Evolutionary conservation across 192 early-diverging fungal genomes (phyloP), one percentile per base, ranked within the genome.

Genomic region (Haplosporangium gracile): DNA sequence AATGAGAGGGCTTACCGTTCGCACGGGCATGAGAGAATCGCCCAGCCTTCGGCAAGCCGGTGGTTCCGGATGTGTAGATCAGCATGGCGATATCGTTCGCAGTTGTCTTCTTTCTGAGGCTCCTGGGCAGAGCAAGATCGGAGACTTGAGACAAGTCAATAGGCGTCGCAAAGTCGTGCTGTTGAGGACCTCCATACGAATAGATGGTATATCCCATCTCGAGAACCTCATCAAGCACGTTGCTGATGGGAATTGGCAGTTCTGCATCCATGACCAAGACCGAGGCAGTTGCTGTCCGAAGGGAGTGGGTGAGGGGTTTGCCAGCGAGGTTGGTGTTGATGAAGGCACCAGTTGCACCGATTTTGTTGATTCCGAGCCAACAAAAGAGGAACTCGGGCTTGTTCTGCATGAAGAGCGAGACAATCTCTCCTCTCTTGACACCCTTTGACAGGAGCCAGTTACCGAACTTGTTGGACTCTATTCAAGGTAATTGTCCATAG

Each of bases 371-470:
- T 1, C 89, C 94, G n/a, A 95, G 88, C 79, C 89, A 90, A 9
- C 78, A 72, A 70, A 92, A 83, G 70, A 94, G 74, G 81, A 94
- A 94, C 65, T 91, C 91, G 34, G 93, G 90, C 38, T 88, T 85
- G 73, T 95, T 95, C 55, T 92, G 92, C 88, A 95, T 85, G 69
- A 89, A 89, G 6, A 95, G 81, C 15, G 91, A 88, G n/a, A 94
- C 92, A 79, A 90, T 81, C 29, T 92, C 89, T n/a, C 84, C 84
- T 40, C 84, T 79, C 79, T 86, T 86, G 49, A 86, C 79, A 36
- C 84, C 84, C 71, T 81, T 80, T 49, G 79, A 77, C 79, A 86
- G 40, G 0, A 86, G 69, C 84, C 84, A 86, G 42, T 86, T 77
- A 18, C 84, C 84, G 26, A 86, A 24, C 53, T 38, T 86, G 79